A percentile compares a stretch with the other conserved stretches of the same genome.
These are phyloP conservation scores for Lactifluus hygrophoroides DNA, from an alignment of 768 basidiomycete species.

Conservation along the genomic window DNA sequence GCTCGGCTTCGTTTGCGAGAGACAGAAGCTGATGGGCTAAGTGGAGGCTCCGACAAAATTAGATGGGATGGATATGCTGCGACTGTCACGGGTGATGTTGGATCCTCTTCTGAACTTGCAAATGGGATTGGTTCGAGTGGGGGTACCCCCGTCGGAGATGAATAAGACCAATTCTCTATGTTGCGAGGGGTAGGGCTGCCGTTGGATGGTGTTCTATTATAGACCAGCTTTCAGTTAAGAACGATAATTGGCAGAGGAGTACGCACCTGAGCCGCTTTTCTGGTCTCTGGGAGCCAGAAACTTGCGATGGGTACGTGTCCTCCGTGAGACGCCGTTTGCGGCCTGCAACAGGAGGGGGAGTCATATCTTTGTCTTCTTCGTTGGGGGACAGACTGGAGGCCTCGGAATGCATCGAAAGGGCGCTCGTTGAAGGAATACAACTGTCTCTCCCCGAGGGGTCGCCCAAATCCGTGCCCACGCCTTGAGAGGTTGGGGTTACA, in stretches of 20 bases:
- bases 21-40: background rate
- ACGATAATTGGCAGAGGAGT: too few relatives aligned
- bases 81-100: background rate
- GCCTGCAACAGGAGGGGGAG: constrained; percentile 10
- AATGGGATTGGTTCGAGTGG: background rate
- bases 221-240: background rate
- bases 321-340: constrained; percentile 1
- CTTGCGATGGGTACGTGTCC: background rate
- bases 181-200: background rate
- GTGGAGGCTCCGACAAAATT: background rate
- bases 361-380: constrained; percentile 8
- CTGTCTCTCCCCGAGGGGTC: background rate
- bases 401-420: background rate
- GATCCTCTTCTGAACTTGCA: background rate
- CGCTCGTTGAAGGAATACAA: background rate
- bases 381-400: background rate
- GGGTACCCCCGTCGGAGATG: background rate
- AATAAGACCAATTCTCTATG: background rate
- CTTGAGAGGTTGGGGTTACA: background rate
- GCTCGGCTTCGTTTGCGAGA: background rate
- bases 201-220: background rate
- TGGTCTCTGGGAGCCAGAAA: background rate
- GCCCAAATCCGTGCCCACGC: background rate
- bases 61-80: background rate
- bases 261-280: constrained; percentile 7